Evolutionary conservation across 495 filamentous ascomycete species (phyloP).

Genomic region (Aspergillus indologenus): DNA sequence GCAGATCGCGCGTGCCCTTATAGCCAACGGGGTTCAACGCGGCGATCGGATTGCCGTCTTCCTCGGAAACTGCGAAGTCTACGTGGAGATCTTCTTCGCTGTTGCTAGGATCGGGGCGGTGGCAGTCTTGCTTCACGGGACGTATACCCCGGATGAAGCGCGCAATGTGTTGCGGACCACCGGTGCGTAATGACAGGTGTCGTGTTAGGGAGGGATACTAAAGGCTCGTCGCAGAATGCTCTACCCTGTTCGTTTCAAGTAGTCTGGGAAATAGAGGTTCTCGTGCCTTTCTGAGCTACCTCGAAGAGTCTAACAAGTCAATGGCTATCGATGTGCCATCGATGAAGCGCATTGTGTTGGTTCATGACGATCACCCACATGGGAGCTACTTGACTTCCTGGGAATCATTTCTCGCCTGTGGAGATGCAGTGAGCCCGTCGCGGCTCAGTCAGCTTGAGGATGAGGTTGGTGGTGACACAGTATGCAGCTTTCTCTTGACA

Average conservation of each 20-base stretch:
- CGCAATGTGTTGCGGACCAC: neutral
- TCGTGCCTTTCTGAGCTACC: no score
- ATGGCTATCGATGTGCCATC: no score
- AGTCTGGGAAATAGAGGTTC: neutral
- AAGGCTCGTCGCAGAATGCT: neutral
- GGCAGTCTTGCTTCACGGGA: slow-evolving; percentile 56
- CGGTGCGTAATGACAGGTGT: neutral
- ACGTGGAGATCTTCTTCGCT: slow-evolving; percentile 54
- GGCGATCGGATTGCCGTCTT: slow-evolving; percentile 31
- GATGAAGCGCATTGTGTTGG: no score
- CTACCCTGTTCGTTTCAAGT: neutral
- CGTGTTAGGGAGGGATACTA: neutral
- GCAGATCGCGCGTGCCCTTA: neutral
- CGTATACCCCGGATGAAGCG: slow-evolving; percentile 38
- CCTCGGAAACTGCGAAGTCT: slow-evolving; percentile 56
- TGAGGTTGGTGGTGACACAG: slow-evolving; percentile 2
- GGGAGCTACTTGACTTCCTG: no score
- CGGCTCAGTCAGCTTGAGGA: no score
- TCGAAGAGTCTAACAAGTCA: no score
- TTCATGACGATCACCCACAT: no score
- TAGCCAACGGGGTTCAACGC: neutral
- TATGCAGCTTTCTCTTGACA: slow-evolving; percentile 57
- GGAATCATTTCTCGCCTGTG: no score
- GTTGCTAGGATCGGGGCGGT: slow-evolving; percentile 52
- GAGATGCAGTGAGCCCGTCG: no score